A percentile compares a stretch with the other conserved stretches of the same genome.
phyloP scores from a whole-genome alignment of 768 basidiomycete species.

The Polyporus arcularius region DNA sequence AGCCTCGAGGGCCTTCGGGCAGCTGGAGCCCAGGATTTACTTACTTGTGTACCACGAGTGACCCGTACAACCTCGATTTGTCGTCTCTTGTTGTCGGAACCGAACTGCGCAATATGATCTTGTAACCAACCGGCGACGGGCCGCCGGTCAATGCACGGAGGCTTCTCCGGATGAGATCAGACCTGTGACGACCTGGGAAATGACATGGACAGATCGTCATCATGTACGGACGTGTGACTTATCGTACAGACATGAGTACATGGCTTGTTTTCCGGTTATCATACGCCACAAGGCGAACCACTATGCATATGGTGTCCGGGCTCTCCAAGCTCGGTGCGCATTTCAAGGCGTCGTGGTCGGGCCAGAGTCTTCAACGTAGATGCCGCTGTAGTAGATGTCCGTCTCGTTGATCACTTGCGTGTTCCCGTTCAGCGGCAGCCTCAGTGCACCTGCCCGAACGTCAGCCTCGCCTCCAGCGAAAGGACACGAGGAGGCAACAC shows the following conservation, averaged over 20 bases:
- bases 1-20: no score
- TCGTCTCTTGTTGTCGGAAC: no score
- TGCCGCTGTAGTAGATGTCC: slow-evolving; percentile 21
- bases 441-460: slow-evolving; percentile 16
- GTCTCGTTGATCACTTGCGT: slow-evolving; percentile 22
- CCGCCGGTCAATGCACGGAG: no score
- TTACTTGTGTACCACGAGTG: no score
- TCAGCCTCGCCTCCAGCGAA: not conserved
- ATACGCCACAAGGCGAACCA: no score
- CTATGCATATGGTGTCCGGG: not conserved
- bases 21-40: no score
- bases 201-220: not conserved
- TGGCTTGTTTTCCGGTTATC: no score
- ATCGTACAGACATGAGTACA: not conserved
- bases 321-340: not conserved
- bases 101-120: no score
- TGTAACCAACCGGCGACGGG: no score
- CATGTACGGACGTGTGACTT: not conserved
- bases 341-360: slow-evolving; percentile 23
- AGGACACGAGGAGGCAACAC: not conserved
- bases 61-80: no score
- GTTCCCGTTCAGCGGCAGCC: slow-evolving; percentile 22
- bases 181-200: no score
- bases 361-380: slow-evolving; percentile 26
- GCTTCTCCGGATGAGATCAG: no score